phyloP scores from a whole-genome alignment of 345 rosid species.

The Gossypium australe region DNA sequence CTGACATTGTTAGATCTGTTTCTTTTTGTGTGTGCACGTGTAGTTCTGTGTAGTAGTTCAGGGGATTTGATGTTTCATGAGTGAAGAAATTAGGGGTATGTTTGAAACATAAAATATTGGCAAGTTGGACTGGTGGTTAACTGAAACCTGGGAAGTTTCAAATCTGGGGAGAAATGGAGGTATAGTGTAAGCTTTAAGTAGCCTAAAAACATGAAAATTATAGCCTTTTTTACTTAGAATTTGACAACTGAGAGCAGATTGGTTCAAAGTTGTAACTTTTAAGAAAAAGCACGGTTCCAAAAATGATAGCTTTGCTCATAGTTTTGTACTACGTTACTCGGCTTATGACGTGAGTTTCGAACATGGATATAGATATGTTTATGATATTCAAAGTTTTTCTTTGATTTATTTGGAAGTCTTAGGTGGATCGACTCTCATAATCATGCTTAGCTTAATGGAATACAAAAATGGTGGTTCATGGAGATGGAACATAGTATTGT shows the following conservation, averaged over 20 bases:
- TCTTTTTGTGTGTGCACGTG: neutral
- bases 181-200: neutral
- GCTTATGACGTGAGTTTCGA: neutral
- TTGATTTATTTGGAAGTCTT: too few species aligned
- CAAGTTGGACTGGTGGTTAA: neutral
- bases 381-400: too few species aligned
- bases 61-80: neutral
- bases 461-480: neutral
- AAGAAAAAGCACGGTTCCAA: neutral
- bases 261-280: neutral
- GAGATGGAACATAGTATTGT: neutral
- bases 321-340: neutral
- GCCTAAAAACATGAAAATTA: neutral
- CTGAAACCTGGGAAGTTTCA: neutral
- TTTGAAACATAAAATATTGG: neutral
- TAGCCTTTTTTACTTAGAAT: neutral
- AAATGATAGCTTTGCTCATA: neutral
- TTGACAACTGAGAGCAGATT: neutral
- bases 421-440: too few species aligned
- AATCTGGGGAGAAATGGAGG: neutral
- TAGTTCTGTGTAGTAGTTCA: constrained; percentile 11
- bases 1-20: neutral
- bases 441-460: too few species aligned
- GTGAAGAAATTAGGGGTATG: neutral
- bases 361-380: too few species aligned